Percentiles rank a stretch among this genome's conserved stretches.
Conservation (phyloP, 2,329 filamentous ascomycete species). For the Gliomastix tumulicola region DNA sequence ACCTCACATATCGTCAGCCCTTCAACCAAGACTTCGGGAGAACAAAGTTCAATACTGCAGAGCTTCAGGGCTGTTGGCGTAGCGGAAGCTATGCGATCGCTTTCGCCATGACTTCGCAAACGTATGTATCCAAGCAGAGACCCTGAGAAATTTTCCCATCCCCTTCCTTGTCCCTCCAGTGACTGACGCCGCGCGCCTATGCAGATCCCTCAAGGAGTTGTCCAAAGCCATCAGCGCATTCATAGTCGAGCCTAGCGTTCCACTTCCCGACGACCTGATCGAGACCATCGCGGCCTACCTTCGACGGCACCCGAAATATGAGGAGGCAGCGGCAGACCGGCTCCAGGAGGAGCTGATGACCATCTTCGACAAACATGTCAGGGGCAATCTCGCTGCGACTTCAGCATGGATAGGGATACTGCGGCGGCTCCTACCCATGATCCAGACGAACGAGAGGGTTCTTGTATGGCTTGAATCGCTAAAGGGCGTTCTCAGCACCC, state of each 20-base stretch:
- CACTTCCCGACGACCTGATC: conserved; percentile 60
- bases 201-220: conserved; percentile 54
- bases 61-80: too few relatives aligned
- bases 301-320: conserved; percentile 58
- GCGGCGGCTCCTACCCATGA: conserved; percentile 53
- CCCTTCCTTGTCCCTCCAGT: too few relatives aligned
- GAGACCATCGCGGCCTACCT: conserved; percentile 60
- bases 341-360: conserved; percentile 66
- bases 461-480: conserved; percentile 65
- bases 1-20: too few relatives aligned
- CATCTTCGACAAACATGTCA: conserved; percentile 60
- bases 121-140: too few relatives aligned
- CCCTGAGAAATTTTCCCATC: too few relatives aligned
- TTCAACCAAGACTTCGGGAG: too few relatives aligned
- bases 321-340: conserved; percentile 62
- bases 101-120: too few relatives aligned
- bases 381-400: conserved; percentile 46
- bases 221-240: conserved; percentile 48
- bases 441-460: conserved; percentile 56
- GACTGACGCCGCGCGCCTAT: too few relatives aligned
- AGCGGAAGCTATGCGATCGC: too few relatives aligned
- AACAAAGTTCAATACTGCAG: too few relatives aligned
- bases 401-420: conserved; percentile 65
- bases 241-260: conserved; percentile 41
- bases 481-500: conserved; percentile 29